A percentile compares a stretch with the other conserved stretches of the same genome.
These are phyloP conservation scores for Neopestalotiopsis rosae DNA, from an alignment of 2,329 filamentous ascomycete genomes.

Conservation along the genomic window DNA sequence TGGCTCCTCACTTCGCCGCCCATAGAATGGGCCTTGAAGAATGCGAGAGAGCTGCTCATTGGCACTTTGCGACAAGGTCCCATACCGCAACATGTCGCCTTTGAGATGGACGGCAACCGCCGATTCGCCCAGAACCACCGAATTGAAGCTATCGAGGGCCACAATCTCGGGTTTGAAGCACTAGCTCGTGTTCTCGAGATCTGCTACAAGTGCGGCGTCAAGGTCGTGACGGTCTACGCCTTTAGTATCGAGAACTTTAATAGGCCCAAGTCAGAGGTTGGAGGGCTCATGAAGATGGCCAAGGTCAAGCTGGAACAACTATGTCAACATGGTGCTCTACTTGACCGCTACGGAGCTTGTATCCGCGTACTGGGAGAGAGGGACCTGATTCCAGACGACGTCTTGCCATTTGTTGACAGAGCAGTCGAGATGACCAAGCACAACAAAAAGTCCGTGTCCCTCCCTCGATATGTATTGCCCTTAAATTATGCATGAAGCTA, in stretches of 20 bases:
- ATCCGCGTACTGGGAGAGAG: conserved; percentile 86
- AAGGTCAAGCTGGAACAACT: conserved; percentile 94
- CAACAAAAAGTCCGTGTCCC: conserved; percentile 72
- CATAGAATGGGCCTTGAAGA: conserved; percentile 84
- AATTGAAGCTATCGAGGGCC: conserved; percentile 95
- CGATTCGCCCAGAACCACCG: conserved; percentile 88
- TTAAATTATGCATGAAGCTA: conserved; percentile 15
- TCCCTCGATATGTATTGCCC: background rate
- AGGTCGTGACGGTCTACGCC: conserved; percentile 96
- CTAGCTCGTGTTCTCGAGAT: conserved; percentile 92
- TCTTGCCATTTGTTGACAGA: conserved; percentile 84
- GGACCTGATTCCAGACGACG: conserved; percentile 83
- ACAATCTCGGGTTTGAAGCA: conserved; percentile 94
- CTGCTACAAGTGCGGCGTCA: conserved; percentile 96
- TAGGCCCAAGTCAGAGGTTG: conserved; percentile 93
- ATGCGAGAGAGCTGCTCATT: conserved; percentile 83
- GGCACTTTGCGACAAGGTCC: conserved; percentile 88
- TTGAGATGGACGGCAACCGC: conserved; percentile 98
- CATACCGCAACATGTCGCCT: conserved; percentile 94
- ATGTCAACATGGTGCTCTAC: conserved; percentile 87
- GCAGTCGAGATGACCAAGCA: conserved; percentile 86
- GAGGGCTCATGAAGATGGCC: conserved; percentile 96
- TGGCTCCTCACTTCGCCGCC: conserved; percentile 91
- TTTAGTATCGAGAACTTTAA: conserved; percentile 99
- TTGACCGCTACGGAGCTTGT: conserved; percentile 90